These are phyloP conservation scores for Cercophora sp. DNA, from an alignment of 495 filamentous ascomycete genomes.

Conservation along the genomic window DNA sequence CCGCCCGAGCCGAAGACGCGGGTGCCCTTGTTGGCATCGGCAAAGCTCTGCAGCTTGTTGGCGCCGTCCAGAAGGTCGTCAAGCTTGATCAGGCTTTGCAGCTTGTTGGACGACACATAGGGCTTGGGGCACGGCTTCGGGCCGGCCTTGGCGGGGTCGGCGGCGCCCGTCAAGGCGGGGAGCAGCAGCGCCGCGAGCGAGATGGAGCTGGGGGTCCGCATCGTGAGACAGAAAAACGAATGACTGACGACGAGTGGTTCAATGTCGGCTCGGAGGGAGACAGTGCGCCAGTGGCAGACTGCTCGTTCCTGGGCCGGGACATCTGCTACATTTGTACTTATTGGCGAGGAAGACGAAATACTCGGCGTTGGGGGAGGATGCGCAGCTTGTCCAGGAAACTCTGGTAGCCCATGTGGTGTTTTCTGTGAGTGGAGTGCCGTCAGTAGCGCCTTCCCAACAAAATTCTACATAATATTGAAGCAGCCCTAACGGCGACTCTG, in stretches of 20 bases:
- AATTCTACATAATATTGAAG: too few relatives aligned
- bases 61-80: conserved; percentile 40
- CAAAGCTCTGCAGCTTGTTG: conserved; percentile 41
- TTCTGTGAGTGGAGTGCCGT: too few relatives aligned
- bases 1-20: conserved; percentile 58
- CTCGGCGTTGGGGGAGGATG: too few relatives aligned
- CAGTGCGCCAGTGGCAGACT: too few relatives aligned
- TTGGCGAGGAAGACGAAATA: neutral
- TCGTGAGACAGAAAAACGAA: too few relatives aligned
- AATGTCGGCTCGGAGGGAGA: too few relatives aligned
- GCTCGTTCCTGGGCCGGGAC: too few relatives aligned
- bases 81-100: conserved; percentile 36
- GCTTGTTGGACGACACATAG: conserved; percentile 18
- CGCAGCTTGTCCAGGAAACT: too few relatives aligned
- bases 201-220: neutral
- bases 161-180: neutral
- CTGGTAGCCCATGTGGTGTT: too few relatives aligned
- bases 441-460: too few relatives aligned
- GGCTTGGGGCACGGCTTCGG: conserved; percentile 8
- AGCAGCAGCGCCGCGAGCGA: neutral
- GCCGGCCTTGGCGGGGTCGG: neutral
- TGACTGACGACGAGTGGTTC: too few relatives aligned
- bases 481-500: too few relatives aligned
- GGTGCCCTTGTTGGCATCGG: conserved; percentile 36
- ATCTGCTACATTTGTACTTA: neutral